phyloP scores from a whole-genome alignment of 116 monocot genomes.

The Zostera marina region DNA sequence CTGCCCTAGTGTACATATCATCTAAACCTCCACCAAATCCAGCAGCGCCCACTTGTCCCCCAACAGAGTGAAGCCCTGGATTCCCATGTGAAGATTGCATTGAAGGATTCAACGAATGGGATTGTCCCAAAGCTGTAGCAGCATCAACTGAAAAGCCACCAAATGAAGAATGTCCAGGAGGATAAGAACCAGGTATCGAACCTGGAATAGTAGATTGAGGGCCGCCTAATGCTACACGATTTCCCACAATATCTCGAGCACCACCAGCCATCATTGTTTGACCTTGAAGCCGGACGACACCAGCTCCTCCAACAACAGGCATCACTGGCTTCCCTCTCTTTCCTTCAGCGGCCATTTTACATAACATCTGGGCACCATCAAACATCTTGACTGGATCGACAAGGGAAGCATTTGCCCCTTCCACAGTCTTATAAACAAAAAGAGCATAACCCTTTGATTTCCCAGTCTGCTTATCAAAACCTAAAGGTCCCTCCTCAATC shows the following conservation, averaged over 20 bases:
- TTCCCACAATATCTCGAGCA: constrained; percentile 5
- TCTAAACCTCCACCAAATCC: constrained; percentile 25
- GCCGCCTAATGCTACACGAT: constrained; percentile 11
- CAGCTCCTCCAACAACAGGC: constrained; percentile 4
- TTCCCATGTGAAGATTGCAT: constrained; percentile 22
- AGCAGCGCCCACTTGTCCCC: constrained; percentile 28
- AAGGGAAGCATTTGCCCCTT: constrained; percentile 58
- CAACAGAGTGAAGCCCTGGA: constrained; percentile 16
- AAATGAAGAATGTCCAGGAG: constrained; percentile 34
- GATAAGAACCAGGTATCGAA: constrained; percentile 35
- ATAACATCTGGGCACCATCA: constrained; percentile 43
- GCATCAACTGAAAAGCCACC: constrained; percentile 9
- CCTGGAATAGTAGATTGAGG: constrained; percentile 21
- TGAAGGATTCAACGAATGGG: constrained; percentile 26
- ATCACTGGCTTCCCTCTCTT: constrained; percentile 59
- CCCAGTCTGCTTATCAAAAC: constrained; percentile 82
- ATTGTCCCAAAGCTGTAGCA: constrained; percentile 13
- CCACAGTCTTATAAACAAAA: constrained; percentile 79
- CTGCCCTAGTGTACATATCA: constrained; percentile 34
- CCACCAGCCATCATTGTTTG: constrained; percentile 13
- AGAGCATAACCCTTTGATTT: constrained; percentile 71
- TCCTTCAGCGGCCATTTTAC: constrained; percentile 65
- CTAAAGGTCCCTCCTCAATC: constrained; percentile 86
- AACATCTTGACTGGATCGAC: constrained; percentile 63
- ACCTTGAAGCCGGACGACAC: constrained; percentile 4